phyloP scores from a whole-genome alignment of 2,329 filamentous ascomycete genomes.

The Aureobasidium vineae region DNA sequence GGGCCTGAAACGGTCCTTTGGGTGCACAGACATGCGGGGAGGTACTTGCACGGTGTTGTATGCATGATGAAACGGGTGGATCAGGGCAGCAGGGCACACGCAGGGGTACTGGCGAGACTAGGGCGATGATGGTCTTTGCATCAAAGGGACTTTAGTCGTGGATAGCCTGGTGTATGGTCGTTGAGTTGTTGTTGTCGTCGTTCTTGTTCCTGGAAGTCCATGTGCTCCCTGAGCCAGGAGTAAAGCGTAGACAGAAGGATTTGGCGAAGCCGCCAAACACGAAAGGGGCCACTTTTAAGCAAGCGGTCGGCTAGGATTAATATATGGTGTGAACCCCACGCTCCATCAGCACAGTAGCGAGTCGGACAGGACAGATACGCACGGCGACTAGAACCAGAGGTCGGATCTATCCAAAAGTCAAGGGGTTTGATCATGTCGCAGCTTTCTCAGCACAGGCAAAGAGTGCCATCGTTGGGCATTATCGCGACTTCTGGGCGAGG shows the following conservation, averaged over 20 bases:
- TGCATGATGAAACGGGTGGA: constrained; percentile 12
- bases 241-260: neutral
- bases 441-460: constrained; percentile 17
- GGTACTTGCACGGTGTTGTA: neutral
- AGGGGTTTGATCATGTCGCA: constrained; percentile 17
- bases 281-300: constrained; percentile 15
- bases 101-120: constrained; percentile 13
- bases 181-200: neutral
- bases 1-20: constrained; percentile 7
- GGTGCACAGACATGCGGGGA: constrained; percentile 16
- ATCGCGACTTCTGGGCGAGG: neutral
- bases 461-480: constrained; percentile 5
- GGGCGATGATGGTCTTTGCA: constrained; percentile 4
- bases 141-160: constrained; percentile 1
- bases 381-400: neutral
- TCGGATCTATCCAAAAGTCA: neutral
- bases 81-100: constrained; percentile 14
- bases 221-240: neutral
- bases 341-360: constrained; percentile 18
- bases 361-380: constrained; percentile 8
- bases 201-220: neutral
- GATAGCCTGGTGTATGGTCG: neutral
- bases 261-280: constrained; percentile 16
- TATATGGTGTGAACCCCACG: constrained; percentile 14
- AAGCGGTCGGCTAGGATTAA: constrained; percentile 5